Percentiles rank a stretch among this genome's conserved stretches.
Evolutionary conservation across 1,284 basidiomycete genomes (phyloP).

Genomic region (Leccinum fallax): DNA sequence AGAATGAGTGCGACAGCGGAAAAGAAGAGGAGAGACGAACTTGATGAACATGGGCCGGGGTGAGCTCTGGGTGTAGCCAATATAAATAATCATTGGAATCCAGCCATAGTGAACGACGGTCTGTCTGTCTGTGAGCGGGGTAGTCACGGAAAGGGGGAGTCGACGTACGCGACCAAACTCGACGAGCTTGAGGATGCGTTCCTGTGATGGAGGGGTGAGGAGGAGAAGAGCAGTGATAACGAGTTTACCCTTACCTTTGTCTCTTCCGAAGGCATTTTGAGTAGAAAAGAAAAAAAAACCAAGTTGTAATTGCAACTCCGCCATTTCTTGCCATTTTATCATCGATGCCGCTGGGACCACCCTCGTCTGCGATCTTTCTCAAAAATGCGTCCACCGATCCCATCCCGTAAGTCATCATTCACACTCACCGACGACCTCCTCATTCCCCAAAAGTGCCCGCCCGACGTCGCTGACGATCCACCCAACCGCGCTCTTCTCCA

Average conservation of each 20-base stretch:
- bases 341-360: slow-evolving; percentile 66
- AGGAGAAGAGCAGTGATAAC: slow-evolving; percentile 13
- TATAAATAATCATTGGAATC: slow-evolving; percentile 93
- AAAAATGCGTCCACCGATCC: slow-evolving; percentile 45
- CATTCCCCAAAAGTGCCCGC: slow-evolving; percentile 53
- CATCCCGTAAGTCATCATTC: slow-evolving; percentile 39
- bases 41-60: slow-evolving; percentile 94
- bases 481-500: slow-evolving; percentile 92
- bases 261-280: slow-evolving; percentile 80
- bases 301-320: slow-evolving; percentile 36
- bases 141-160: neutral
- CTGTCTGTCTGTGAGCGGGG: slow-evolving; percentile 42
- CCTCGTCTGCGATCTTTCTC: slow-evolving; percentile 70
- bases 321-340: slow-evolving; percentile 3
- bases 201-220: slow-evolving; percentile 44
- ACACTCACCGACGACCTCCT: slow-evolving; percentile 9
- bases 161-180: slow-evolving; percentile 76
- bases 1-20: slow-evolving; percentile 12
- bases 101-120: slow-evolving; percentile 89
- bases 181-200: slow-evolving; percentile 76
- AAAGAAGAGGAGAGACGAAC: slow-evolving; percentile 49
- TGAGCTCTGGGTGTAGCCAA: slow-evolving; percentile 87
- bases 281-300: slow-evolving; percentile 19
- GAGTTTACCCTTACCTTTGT: slow-evolving; percentile 66
- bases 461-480: slow-evolving; percentile 80